Base-by-base conservation (phyloP, 495 filamentous ascomycete species). In the Trichodelitschia bisporula region DNA sequence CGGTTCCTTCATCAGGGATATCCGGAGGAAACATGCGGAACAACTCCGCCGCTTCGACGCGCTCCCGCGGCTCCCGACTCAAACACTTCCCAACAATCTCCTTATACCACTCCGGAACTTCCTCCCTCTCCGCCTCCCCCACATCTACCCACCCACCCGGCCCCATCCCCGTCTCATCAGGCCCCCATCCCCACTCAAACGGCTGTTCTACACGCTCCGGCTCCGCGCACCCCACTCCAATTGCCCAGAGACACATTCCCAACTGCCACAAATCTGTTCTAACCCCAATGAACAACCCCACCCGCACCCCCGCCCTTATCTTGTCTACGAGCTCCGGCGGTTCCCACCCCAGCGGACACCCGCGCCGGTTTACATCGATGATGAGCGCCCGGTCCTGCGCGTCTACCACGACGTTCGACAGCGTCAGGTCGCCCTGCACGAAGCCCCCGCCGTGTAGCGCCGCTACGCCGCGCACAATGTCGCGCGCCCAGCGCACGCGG, bases 221-320 rank as follows among this genome's bases (percentile, higher is more conserved):
- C 40, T 97, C 86, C 40, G 93, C 86, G 23, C 79, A 63, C 36
- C 77, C 64, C 38, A 69, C 76, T 2, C 79, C 83, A 20, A 97
- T 54, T 4, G 78, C 82, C 80, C 84, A 97, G 2, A 97, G 59
- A 1, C 90, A 84, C 89, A 97, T 97, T 16, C 86, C 86, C 2
- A 95, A 59, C 43, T 97, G 86, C 43, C 71, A 97, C 1, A 95
- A 57, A 49, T 97, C 86, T 0, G 83, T 90, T 49, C 95, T 97
- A 50, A 93, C 79, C 3, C 86, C 86, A 46, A 97, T 95, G 46
- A 91, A 92, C 77, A 97, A 93, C 17, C 78, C 76, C 18, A 97
- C 86, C 16, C 82, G 64, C 46, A 93, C 86, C 33, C 78, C 79
- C 53, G 73, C 83, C 31, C 83, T 70, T 35, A 97, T 89, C 40